These are phyloP conservation scores for Blastobotrys americana DNA, from an alignment of 805 yeast species.

Conservation along the genomic window DNA sequence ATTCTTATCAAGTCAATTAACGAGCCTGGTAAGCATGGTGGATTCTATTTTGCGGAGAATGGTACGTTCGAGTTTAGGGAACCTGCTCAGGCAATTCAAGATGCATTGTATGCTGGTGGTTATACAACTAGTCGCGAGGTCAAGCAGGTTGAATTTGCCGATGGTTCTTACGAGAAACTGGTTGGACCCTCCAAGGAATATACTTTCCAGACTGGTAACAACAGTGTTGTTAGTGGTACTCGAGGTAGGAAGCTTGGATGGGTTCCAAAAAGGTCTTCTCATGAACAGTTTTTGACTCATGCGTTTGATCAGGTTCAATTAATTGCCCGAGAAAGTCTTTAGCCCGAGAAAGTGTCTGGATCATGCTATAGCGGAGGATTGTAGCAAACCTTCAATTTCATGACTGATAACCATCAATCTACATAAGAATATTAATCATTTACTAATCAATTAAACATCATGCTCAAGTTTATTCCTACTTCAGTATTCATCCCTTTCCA, in stretches of 20 bases:
- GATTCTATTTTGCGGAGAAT: slow-evolving; percentile 13
- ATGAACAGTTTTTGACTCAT: slow-evolving; percentile 9
- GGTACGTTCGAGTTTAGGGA: slow-evolving; percentile 13
- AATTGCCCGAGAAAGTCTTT: not conserved
- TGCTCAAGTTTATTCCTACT: too few species aligned
- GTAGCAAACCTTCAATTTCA: too few species aligned
- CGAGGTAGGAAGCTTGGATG: slow-evolving; percentile 35
- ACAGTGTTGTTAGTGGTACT: slow-evolving; percentile 43
- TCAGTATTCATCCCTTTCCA: too few species aligned
- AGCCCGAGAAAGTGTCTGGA: too few species aligned
- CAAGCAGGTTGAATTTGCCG: slow-evolving; percentile 41
- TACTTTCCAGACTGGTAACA: slow-evolving; percentile 49
- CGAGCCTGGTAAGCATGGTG: slow-evolving; percentile 13
- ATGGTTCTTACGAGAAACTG: slow-evolving; percentile 46
- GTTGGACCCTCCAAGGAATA: slow-evolving; percentile 47
- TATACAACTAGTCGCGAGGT: slow-evolving; percentile 18
- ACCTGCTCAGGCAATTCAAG: slow-evolving; percentile 11
- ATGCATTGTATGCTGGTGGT: slow-evolving; percentile 11
- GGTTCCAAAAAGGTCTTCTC: slow-evolving; percentile 24
- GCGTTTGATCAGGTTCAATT: not conserved
- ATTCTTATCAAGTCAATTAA: slow-evolving; percentile 2
- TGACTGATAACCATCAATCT: too few species aligned
- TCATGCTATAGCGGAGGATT: too few species aligned
- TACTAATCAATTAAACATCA: too few species aligned
- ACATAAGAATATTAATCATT: too few species aligned